Conservation (phyloP, 805 yeast species). For the Torulaspora indica region DNA sequence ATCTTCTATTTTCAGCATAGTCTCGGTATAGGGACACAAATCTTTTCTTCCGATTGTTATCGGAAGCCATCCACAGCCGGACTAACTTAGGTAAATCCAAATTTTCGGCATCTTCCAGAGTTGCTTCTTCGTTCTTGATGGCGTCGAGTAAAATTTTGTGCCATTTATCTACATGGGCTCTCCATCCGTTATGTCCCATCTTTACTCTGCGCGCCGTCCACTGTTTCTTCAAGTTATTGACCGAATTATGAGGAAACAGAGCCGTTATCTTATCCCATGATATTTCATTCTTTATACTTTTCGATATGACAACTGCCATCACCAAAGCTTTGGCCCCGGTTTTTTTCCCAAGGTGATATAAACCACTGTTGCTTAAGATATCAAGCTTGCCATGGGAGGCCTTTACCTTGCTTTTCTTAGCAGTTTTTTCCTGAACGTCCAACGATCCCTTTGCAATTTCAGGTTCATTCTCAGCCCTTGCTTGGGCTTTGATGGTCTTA, state of each 20-base stretch:
- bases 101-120: slow-evolving; percentile 46
- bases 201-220: slow-evolving; percentile 62
- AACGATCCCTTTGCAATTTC: neutral
- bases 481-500: neutral
- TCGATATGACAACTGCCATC: slow-evolving; percentile 62
- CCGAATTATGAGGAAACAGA: slow-evolving; percentile 41
- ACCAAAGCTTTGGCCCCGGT: slow-evolving; percentile 52
- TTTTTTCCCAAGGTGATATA: slow-evolving; percentile 33
- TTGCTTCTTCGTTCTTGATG: slow-evolving; percentile 51
- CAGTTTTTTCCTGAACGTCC: neutral
- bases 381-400: neutral
- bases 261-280: slow-evolving; percentile 60
- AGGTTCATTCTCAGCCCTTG: neutral
- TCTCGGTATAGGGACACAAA: slow-evolving; percentile 30
- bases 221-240: slow-evolving; percentile 49
- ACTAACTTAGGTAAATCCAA: slow-evolving; percentile 51
- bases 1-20: slow-evolving; percentile 45
- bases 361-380: neutral
- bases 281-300: slow-evolving; percentile 56
- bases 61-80: slow-evolving; percentile 60
- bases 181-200: slow-evolving; percentile 54
- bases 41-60: slow-evolving; percentile 27
- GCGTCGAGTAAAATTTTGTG: slow-evolving; percentile 58
- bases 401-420: slow-evolving; percentile 1
- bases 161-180: slow-evolving; percentile 54